Evolutionary conservation across 1,284 basidiomycete genomes (phyloP), one percentile per base, ranked within the genome.

Genomic region (Sanghuangporus sanghuang): DNA sequence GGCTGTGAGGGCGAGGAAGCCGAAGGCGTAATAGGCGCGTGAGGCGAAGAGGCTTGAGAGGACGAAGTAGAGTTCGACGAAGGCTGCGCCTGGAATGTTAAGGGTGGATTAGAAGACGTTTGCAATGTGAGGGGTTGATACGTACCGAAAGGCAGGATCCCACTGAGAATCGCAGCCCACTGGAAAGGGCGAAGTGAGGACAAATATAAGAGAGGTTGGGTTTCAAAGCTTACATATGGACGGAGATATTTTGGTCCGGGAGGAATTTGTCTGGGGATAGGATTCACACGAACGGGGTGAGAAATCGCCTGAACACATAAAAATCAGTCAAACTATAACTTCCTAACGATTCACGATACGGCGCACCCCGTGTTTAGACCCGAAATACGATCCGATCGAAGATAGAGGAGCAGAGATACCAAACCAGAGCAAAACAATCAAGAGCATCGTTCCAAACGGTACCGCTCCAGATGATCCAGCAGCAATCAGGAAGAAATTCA

Each of bases 1-100:
- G 54, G 92, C 92, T 0, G 96, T 97, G 59, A 98, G 78, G 38
- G 95, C 91, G 53, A 98, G 78, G 80, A 98, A 98, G 42, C 96
- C 96, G 72, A 96, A 97, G 14, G 95, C 95, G 72, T 96, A 97
- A 77, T 95, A 95, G 57, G 94, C 92, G 57, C 93, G 85, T 52
- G 95, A 95, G 35, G 96, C 96, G 71, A 98, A 99, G 50, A 98
- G 81, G 69, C 90, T 93, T 18, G 94, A 95, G 68, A 98, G 82
- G 57, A 98, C 89, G 73, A 96, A 98, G 77, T 95, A 98, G 12
- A 98, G 80, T 75, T 98, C 96, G 67, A 98, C 92, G 72, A 98
- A 98, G 0, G 94, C 95, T 50, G 96, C 95, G 62, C 92, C 90
- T 92, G 65, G 14, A 67, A 46, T 32, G 1, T 52, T 50, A 58